These are phyloP conservation scores for Solanum raphanifolium DNA, from an alignment of 257 asterid genomes.

Conservation along the genomic window DNA sequence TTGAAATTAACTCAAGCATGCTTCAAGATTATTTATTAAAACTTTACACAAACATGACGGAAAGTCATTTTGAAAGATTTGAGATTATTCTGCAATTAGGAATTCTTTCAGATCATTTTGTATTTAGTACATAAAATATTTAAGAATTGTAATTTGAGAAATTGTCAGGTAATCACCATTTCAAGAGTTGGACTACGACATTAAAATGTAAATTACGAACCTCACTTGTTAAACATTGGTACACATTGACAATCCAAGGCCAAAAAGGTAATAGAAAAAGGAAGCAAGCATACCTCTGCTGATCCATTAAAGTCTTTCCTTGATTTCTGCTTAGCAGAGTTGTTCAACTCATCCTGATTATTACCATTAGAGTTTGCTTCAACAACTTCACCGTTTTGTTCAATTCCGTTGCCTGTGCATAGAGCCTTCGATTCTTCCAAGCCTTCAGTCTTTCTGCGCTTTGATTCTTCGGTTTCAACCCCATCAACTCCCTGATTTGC, in stretches of 20 bases:
- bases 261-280: neutral
- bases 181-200: neutral
- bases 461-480: conserved; percentile 36
- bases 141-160: neutral
- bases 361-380: neutral
- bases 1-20: neutral
- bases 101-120: neutral
- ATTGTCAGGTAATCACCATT: neutral
- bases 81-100: neutral
- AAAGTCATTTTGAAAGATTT: neutral
- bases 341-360: conserved; percentile 19
- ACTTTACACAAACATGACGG: neutral
- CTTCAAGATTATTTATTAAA: neutral
- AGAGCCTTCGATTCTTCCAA: conserved; percentile 22
- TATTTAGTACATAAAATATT: neutral
- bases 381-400: conserved; percentile 10
- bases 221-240: neutral
- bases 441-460: conserved; percentile 50
- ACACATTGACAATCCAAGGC: neutral
- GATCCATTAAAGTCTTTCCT: conserved; percentile 32
- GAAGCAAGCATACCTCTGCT: conserved; percentile 32
- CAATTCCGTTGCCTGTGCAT: conserved; percentile 12
- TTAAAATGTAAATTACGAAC: neutral
- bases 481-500: conserved; percentile 28
- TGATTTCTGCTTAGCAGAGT: conserved; percentile 29